A percentile compares a stretch with the other conserved stretches of the same genome.
Conservation (phyloP, 1,139 yeast species). For the Yamadazyma taylorii region DNA sequence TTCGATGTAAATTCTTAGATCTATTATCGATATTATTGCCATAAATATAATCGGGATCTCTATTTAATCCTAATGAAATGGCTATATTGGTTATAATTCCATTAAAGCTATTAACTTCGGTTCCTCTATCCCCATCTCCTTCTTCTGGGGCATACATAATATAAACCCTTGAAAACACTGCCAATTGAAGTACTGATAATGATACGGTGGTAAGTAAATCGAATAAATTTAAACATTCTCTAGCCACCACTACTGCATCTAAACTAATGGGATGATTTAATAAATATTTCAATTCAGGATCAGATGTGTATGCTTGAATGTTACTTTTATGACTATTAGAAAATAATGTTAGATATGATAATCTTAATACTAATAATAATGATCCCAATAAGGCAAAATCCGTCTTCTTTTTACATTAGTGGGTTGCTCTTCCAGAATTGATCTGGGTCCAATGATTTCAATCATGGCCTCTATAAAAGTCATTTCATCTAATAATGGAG, state of each 20-base stretch:
- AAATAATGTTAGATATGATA: conserved; percentile 30
- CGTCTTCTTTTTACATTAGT: conserved; percentile 24
- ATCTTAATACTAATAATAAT: conserved; percentile 27
- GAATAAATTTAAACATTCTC: conserved; percentile 38
- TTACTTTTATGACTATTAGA: conserved; percentile 28
- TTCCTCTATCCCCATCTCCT: conserved; percentile 50
- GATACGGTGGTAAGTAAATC: conserved; percentile 38
- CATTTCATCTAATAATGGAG: conserved; percentile 50
- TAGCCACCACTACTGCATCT: conserved; percentile 36
- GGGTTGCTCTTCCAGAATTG: conserved; percentile 14
- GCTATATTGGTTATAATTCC: conserved; percentile 44
- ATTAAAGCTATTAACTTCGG: conserved; percentile 40
- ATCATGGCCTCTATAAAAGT: conserved; percentile 21
- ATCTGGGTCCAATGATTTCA: conserved; percentile 25
- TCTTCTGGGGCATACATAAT: conserved; percentile 49
- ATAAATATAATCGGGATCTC: conserved; percentile 42
- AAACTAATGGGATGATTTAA: conserved; percentile 21
- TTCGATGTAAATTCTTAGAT: conserved; percentile 32
- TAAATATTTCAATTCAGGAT: conserved; percentile 6
- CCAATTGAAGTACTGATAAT: conserved; percentile 50
- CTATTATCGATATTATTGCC: conserved; percentile 24
- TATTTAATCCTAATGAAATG: conserved; percentile 44
- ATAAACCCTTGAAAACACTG: conserved; percentile 38
- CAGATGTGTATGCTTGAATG: conserved; percentile 20
- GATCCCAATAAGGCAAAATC: conserved; percentile 37